A percentile compares a stretch with the other conserved stretches of the same genome.
phyloP scores from a whole-genome alignment of 2,329 filamentous ascomycete genomes.

The Penicillium verrucosum region DNA sequence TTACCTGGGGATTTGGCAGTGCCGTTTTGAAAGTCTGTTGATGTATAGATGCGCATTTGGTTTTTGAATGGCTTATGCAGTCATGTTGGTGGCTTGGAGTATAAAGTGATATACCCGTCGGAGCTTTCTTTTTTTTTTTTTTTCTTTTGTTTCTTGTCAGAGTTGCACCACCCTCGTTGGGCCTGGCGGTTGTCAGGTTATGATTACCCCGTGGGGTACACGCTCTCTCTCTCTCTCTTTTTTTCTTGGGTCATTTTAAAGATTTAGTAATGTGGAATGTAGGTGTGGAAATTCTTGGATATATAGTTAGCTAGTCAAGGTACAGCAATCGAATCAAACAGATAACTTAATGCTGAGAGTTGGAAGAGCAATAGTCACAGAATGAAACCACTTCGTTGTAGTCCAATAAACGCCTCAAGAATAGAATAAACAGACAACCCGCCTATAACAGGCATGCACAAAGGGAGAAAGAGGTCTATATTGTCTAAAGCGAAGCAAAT shows the following conservation, averaged over 20 bases:
- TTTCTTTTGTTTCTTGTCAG: not conserved
- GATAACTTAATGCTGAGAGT: not conserved
- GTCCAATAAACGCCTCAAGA: not conserved
- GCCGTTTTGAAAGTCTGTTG: not conserved
- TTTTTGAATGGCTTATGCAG: not conserved
- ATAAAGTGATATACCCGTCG: not conserved
- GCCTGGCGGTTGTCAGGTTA: not conserved
- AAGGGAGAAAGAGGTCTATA: not conserved
- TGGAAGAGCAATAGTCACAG: not conserved
- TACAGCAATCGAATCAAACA: not conserved
- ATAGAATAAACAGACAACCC: not conserved
- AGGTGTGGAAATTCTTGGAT: slow-evolving; percentile 1
- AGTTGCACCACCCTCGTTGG: not conserved
- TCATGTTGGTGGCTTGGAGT: not conserved
- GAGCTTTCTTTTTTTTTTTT: not conserved
- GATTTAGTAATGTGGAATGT: not conserved
- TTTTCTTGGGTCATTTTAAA: not conserved
- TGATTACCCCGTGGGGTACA: not conserved
- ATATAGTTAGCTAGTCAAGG: slow-evolving; percentile 9
- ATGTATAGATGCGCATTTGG: not conserved
- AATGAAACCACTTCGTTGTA: not conserved
- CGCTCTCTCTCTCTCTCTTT: not conserved
- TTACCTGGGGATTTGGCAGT: not conserved
- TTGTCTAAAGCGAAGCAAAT: not conserved
- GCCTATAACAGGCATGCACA: not conserved